A percentile compares a stretch with the other conserved stretches of the same genome.
Evolutionary conservation across 108 stramenopile genomes (phyloP).

Genomic region (Cyclotella distinguenda): DNA sequence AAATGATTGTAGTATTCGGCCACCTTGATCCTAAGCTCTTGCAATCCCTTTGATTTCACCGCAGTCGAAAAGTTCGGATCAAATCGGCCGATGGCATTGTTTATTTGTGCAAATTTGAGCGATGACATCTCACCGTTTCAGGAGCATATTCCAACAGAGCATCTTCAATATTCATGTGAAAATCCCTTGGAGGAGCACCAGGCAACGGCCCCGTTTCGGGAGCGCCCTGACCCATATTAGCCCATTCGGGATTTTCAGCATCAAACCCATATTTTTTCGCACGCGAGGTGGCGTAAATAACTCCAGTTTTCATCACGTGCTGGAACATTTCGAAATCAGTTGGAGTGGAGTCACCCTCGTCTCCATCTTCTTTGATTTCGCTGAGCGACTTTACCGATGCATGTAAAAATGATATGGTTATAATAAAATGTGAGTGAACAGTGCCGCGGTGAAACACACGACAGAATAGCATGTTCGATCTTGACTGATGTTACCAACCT

Average conservation of each 20-base stretch:
- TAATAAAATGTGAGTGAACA: too few relatives aligned
- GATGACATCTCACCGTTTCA: conserved; percentile 2
- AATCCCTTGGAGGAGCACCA: conserved; percentile 41
- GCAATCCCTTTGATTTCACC: conserved; percentile 15
- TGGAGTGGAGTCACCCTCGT: not conserved
- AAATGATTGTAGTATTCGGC: conserved; percentile 49
- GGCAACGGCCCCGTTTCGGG: conserved; percentile 46
- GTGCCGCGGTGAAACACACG: too few relatives aligned
- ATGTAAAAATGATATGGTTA: too few relatives aligned
- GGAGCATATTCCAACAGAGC: conserved; percentile 53
- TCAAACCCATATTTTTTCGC: conserved; percentile 27
- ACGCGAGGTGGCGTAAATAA: conserved; percentile 49
- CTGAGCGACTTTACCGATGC: too few relatives aligned
- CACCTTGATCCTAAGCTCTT: conserved; percentile 32
- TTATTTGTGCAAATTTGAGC: too few relatives aligned
- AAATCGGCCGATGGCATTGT: too few relatives aligned
- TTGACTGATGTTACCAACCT: too few relatives aligned
- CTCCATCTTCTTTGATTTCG: conserved; percentile 14
- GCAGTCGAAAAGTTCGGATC: too few relatives aligned
- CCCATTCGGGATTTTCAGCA: conserved; percentile 19
- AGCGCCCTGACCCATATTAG: conserved; percentile 47
- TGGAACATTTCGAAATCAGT: conserved; percentile 42
- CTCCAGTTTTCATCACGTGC: conserved; percentile 51
- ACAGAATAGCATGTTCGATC: too few relatives aligned
- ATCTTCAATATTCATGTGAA: conserved; percentile 41